Evolutionary conservation across 768 basidiomycete genomes (phyloP), one percentile per base, ranked within the genome.

Genomic region (Mycena venus): DNA sequence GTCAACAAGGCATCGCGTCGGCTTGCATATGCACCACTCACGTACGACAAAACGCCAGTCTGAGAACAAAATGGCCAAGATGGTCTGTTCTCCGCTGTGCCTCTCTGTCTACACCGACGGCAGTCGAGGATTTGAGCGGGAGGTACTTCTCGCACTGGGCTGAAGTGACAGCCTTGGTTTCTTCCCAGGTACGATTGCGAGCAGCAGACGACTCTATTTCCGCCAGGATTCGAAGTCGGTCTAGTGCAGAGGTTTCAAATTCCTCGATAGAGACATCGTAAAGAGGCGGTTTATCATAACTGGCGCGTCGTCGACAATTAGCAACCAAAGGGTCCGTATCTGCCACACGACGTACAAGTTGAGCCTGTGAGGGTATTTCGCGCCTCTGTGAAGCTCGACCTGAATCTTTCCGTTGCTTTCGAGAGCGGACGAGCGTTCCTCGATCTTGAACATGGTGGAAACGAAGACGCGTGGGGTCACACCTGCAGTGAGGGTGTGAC

Each of bases 11-110:
- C 70, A 53, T 14, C 58, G 47, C 31, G 53, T 47, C 23, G 49
- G 23, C 34, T 70, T 34, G 25, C 25, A 51, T 42, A 36, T 56
- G 38, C 34, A 49, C n/a, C n/a, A 21, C 97, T 81, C 84, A 99
- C 97, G 96, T 96, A 69, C 96, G 92, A 84, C 97, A 98, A 84
- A 99, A 99, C 8, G 98, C 97, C 47, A 99, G 87, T 61, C 98
- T 86, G 74, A 99, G 86, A 14, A 99, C 95, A 83, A 96, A 99
- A 84, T 99, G 98, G 12, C 97, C 93, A 15, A 98, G 86, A 79
- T 96, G 93, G 82, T 99, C 98, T 74, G 89, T 92, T 79, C 89
- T 88, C 72, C 98, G 88, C 81, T 99, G 91, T 12, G 80, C 83
- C 38, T 94, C 90, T 66, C 87, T 73, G 60, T 90, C 87, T 12